A percentile compares a stretch with the other conserved stretches of the same genome.
Evolutionary conservation across 306 rosid genomes (phyloP).

Genomic region (Lathyrus oleraceus): DNA sequence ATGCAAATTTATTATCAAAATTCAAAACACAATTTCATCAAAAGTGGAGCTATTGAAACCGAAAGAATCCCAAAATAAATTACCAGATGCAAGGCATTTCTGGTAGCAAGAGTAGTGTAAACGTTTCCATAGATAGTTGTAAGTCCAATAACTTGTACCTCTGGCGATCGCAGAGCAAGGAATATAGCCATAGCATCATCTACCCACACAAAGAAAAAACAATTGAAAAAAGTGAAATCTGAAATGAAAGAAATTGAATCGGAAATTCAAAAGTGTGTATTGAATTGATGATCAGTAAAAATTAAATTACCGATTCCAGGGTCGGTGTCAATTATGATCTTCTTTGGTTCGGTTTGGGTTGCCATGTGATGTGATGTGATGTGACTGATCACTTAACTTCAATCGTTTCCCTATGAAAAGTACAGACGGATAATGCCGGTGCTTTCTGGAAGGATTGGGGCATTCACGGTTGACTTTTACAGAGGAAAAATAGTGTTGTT

Average conservation of each 20-base stretch:
- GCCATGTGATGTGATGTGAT: slow-evolving; percentile 52
- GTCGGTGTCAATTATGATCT: slow-evolving; percentile 91
- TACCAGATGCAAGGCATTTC: slow-evolving; percentile 95
- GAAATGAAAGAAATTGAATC: background rate
- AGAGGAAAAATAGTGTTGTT: no score
- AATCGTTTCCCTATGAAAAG: background rate
- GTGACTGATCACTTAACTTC: background rate
- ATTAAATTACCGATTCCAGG: slow-evolving; percentile 77
- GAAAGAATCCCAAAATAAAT: background rate
- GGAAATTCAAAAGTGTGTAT: background rate
- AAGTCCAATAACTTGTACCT: slow-evolving; percentile 79
- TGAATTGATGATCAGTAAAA: no score
- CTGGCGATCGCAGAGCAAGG: slow-evolving; percentile 76
- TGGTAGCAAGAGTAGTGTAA: slow-evolving; percentile 85
- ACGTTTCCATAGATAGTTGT: slow-evolving; percentile 92
- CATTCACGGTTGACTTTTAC: no score
- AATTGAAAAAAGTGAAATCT: slow-evolving; percentile 23
- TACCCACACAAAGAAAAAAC: slow-evolving; percentile 28
- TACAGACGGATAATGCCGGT: background rate
- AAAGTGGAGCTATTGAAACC: background rate
- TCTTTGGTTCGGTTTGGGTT: slow-evolving; percentile 50
- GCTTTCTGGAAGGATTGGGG: no score
- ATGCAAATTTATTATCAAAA: slow-evolving; percentile 11
- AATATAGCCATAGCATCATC: slow-evolving; percentile 97
- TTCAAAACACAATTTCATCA: slow-evolving; percentile 4